These are phyloP conservation scores for Hypoxylon trugodes DNA, from an alignment of 495 filamentous ascomycete genomes.

Conservation along the genomic window DNA sequence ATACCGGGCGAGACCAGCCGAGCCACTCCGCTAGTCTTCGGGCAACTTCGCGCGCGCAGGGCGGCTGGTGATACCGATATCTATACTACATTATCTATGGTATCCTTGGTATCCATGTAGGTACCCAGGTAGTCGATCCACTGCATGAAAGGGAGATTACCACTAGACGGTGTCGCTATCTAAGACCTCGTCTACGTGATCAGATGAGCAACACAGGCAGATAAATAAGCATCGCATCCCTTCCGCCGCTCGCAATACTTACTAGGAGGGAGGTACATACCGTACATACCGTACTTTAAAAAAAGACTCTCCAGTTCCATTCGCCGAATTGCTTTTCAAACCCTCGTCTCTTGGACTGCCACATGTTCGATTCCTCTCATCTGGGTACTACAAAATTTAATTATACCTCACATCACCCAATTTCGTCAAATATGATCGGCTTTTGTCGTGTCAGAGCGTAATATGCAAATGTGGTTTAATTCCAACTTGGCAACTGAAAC, in stretches of 20 bases:
- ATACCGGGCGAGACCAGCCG: constrained; percentile 25
- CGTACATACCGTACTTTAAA: no score
- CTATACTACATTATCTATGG: constrained; percentile 14
- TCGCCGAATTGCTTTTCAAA: constrained; percentile 7
- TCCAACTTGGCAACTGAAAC: constrained; percentile 37
- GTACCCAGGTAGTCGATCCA: no score
- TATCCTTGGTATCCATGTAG: not conserved
- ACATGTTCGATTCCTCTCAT: constrained; percentile 30
- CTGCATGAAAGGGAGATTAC: constrained; percentile 8
- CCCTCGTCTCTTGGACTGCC: constrained; percentile 32
- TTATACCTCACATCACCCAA: not conserved
- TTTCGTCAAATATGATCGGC: not conserved
- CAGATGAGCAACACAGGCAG: constrained; percentile 30
- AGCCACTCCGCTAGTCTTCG: constrained; percentile 17
- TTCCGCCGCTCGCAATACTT: constrained; percentile 29
- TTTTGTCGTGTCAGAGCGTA: constrained; percentile 25
- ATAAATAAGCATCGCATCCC: constrained; percentile 28
- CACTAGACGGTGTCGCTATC: constrained; percentile 7
- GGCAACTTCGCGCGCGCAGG: constrained; percentile 24
- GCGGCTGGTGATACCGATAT: constrained; percentile 22
- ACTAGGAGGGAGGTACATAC: constrained; percentile 18
- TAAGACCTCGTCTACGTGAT: constrained; percentile 29
- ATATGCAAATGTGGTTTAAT: constrained; percentile 34
- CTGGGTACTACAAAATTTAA: not conserved
- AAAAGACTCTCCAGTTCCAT: constrained; percentile 27